These are phyloP conservation scores for Kickxella alabastrina DNA, from an alignment of 192 early-diverging fungal genomes.

Conservation along the genomic window DNA sequence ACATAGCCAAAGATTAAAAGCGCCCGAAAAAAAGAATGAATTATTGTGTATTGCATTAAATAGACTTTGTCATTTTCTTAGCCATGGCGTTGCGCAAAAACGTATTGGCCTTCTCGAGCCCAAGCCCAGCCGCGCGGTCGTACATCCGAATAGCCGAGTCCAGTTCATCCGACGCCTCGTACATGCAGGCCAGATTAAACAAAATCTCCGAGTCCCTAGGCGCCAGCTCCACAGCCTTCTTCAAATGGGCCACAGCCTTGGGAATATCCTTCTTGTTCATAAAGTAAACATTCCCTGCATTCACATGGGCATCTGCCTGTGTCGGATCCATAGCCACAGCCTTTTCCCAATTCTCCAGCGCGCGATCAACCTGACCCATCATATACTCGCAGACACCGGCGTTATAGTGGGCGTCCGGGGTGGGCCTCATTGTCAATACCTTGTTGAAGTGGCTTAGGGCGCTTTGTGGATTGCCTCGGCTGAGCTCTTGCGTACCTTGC, in stretches of 20 bases:
- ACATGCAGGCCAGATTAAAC: constrained; percentile 62
- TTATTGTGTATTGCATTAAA: not conserved
- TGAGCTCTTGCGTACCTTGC: too few relatives aligned
- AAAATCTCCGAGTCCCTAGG: constrained; percentile 66
- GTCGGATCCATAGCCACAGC: constrained; percentile 55
- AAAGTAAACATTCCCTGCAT: constrained; percentile 61
- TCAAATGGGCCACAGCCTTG: constrained; percentile 53
- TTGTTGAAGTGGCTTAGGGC: constrained; percentile 5
- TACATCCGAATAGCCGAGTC: constrained; percentile 59
- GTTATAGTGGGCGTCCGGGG: constrained; percentile 31
- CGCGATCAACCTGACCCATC: constrained; percentile 55
- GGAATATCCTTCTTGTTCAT: constrained; percentile 48
- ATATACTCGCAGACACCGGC: constrained; percentile 27
- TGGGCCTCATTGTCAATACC: constrained; percentile 2
- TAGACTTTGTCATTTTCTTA: constrained; percentile 24
- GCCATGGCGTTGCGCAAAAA: constrained; percentile 56
- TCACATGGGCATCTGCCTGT: constrained; percentile 65
- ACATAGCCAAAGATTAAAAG: not conserved
- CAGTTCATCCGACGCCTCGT: constrained; percentile 57
- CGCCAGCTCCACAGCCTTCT: constrained; percentile 56
- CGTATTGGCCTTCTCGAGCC: constrained; percentile 53
- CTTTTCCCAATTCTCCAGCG: constrained; percentile 56
- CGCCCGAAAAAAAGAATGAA: not conserved
- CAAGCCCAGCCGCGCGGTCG: constrained; percentile 49
- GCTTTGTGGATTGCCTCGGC: constrained; percentile 1